Base-by-base conservation (phyloP, 305 asterid genomes). In the Fraxinus ornus region DNA sequence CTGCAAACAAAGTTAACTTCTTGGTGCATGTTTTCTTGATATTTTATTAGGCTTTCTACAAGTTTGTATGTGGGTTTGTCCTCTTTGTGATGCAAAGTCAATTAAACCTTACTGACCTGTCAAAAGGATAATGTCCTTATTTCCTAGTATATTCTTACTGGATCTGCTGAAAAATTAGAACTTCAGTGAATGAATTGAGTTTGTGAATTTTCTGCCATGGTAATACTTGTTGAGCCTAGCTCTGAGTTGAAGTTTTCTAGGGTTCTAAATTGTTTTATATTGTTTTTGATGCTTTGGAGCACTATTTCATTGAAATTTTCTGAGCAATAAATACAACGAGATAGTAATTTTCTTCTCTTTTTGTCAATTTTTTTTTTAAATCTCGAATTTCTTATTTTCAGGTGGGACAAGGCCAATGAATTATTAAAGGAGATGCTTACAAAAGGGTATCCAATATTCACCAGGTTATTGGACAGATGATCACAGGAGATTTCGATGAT, bases 381-480 rank as follows among this genome's bases (percentile, higher is more conserved):
- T 79, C 62, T 81, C 60, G 76, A 72, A 81, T 78, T 89, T 83
- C 78, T 76, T 79, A 35, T 84, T 81, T 83, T 84, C 90, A 94
- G 99, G 90, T 93, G 95, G 95, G 93, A 91, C 80, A 84, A 86
- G 89, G 94, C 88, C 80, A 86, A 82, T 78, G 95, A 88, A 81
- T 88, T 94, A 89, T 89, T 94, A 84, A 90, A 89, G 80, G 97
- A 94, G 86, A 91, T 93, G 98, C 89, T 87, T 78, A 89, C 91
- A 81, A 87, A 90, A 91, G 90, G 87, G 84, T 79, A 77, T 96
- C 98, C 39, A 92, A 91, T 85, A 88, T 90, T 89, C 98, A 96
- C 85, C 98, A 92, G 85, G 94, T 96, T 64, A 94, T 96, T 73
- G 98, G 97, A 44, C 97, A 91, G 91, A 94, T 94, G 99, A 96